These are phyloP conservation scores for Stephania cephalantha DNA, from an alignment of 164 flowering plant genomes.

Conservation along the genomic window DNA sequence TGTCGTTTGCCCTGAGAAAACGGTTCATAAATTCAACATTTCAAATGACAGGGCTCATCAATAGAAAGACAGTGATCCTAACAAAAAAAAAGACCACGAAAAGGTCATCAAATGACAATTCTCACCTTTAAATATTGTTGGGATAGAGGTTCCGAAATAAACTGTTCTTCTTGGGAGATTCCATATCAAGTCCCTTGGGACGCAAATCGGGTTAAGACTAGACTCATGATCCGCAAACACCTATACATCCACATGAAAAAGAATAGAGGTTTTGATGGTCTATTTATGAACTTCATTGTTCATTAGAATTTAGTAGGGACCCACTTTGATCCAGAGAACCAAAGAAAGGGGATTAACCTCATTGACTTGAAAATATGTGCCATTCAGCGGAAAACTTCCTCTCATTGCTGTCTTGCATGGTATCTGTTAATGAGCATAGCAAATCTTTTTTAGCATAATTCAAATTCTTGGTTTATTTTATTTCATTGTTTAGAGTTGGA, in stretches of 20 bases:
- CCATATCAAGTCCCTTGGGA: conserved; percentile 82
- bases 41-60: too few species aligned
- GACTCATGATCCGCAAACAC: conserved; percentile 95
- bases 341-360: conserved; percentile 49
- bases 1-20: conserved; percentile 13
- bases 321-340: background rate
- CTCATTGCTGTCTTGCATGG: conserved; percentile 91
- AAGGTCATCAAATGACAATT: background rate
- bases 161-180: conserved; percentile 72
- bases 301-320: background rate
- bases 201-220: conserved; percentile 70
- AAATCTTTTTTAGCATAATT: too few species aligned
- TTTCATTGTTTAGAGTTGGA: background rate
- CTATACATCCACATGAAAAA: conserved; percentile 28
- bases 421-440: conserved; percentile 40
- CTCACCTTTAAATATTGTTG: conserved; percentile 86
- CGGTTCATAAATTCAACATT: background rate
- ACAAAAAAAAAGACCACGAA: background rate
- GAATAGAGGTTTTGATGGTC: background rate
- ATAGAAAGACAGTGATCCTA: too few species aligned
- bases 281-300: background rate
- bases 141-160: conserved; percentile 77
- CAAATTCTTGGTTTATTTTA: too few species aligned
- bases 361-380: conserved; percentile 97
- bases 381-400: conserved; percentile 93